A percentile compares a stretch with the other conserved stretches of the same genome.
These are phyloP conservation scores for Oenanthe javanica DNA, from an alignment of 140 eudicot genomes.

Conservation along the genomic window DNA sequence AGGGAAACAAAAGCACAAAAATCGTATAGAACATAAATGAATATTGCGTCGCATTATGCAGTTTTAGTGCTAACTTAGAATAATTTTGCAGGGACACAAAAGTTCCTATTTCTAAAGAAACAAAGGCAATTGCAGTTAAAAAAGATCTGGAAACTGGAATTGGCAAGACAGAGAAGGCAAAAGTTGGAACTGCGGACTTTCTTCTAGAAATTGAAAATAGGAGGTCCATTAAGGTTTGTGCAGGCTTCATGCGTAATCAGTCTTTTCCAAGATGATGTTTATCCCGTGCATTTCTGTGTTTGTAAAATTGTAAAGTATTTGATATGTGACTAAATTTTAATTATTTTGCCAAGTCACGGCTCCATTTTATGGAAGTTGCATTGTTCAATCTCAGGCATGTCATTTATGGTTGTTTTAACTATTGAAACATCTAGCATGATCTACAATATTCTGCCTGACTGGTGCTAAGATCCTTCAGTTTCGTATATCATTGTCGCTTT, in stretches of 20 bases:
- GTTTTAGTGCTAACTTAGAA: not conserved
- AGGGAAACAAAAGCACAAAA: not conserved
- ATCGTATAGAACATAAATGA: not conserved
- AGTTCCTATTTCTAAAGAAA: not conserved
- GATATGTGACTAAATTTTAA: not conserved
- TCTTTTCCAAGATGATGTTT: not conserved
- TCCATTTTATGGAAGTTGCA: not conserved
- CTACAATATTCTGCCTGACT: not conserved
- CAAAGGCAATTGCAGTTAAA: not conserved
- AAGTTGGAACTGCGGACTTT: conserved; percentile 61
- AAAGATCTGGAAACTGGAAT: conserved; percentile 32
- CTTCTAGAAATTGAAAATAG: conserved; percentile 63
- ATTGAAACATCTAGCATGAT: not conserved
- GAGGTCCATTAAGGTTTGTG: conserved; percentile 64
- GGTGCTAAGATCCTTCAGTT: not conserved
- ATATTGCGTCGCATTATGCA: not conserved
- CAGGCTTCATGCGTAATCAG: not conserved
- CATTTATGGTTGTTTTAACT: not conserved
- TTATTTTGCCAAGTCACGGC: not conserved
- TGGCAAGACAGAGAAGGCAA: conserved; percentile 34
- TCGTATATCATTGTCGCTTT: not conserved
- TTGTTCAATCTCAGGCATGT: not conserved
- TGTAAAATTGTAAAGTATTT: not conserved
- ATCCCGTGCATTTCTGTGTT: not conserved
- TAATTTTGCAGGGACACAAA: conserved; percentile 20